phyloP scores from a whole-genome alignment of 768 basidiomycete species.

The Lactarius akahatsu region DNA sequence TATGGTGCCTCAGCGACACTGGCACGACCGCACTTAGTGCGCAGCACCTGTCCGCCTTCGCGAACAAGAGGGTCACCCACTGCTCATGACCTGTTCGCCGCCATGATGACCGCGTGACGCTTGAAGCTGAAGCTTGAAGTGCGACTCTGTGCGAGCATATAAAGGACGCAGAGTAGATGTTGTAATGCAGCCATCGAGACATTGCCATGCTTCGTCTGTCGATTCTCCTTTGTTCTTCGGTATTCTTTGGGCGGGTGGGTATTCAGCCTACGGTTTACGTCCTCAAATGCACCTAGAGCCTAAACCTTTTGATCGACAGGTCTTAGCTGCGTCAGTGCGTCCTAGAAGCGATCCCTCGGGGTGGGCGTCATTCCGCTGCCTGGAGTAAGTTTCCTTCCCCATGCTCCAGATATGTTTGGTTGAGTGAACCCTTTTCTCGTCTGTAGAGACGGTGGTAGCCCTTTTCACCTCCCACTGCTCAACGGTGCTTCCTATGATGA shows the following conservation, averaged over 20 bases:
- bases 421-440: not conserved
- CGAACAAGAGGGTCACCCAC: too few relatives aligned
- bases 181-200: not conserved
- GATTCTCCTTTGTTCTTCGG: not conserved
- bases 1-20: too few relatives aligned
- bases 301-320: not conserved
- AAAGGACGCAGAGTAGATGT: not conserved
- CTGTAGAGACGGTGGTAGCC: not conserved
- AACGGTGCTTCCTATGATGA: conserved; percentile 46
- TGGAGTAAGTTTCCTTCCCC: not conserved
- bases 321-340: not conserved
- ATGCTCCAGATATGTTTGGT: not conserved
- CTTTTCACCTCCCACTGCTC: conserved; percentile 41
- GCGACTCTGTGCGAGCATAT: not conserved
- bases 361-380: not conserved
- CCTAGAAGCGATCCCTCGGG: not conserved
- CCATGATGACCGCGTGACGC: not conserved
- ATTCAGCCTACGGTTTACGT: not conserved
- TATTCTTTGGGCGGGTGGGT: not conserved
- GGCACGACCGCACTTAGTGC: too few relatives aligned
- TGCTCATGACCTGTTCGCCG: too few relatives aligned
- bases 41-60: too few relatives aligned
- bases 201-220: not conserved
- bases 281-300: not conserved
- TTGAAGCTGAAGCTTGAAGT: not conserved